Evolutionary conservation across 495 filamentous ascomycete species (phyloP).

Genomic region (Rostrohypoxylon terebratum): DNA sequence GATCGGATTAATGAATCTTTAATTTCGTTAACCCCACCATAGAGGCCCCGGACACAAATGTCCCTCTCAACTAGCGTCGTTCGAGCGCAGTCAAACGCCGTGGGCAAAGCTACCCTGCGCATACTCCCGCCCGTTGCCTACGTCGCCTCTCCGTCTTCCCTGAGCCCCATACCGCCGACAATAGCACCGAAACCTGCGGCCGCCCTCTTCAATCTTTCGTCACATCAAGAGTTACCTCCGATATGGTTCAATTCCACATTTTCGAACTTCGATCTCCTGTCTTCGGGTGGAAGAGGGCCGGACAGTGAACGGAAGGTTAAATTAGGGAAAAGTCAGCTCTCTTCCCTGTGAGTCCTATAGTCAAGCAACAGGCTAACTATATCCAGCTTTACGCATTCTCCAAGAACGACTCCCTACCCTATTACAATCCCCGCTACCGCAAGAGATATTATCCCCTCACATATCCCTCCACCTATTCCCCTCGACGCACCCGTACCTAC

Average conservation of each 20-base stretch:
- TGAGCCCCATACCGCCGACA: constrained; percentile 23
- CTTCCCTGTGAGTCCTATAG: constrained; percentile 5
- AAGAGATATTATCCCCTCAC: constrained; percentile 85
- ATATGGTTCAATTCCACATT: constrained; percentile 54
- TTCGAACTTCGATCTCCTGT: constrained; percentile 37
- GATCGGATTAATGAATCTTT: constrained; percentile 44
- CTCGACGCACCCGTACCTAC: constrained; percentile 94
- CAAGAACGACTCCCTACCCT: constrained; percentile 89
- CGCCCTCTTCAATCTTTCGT: constrained; percentile 12
- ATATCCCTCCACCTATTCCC: constrained; percentile 97
- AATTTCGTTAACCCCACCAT: constrained; percentile 29
- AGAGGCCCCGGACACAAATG: constrained; percentile 44
- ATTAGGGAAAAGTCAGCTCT: constrained; percentile 83
- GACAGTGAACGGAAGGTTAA: constrained; percentile 83
- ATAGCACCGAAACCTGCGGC: constrained; percentile 8
- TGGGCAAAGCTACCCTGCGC: constrained; percentile 40
- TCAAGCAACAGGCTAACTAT: constrained; percentile 16
- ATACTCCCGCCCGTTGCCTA: constrained; percentile 29
- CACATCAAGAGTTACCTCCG: constrained; percentile 38
- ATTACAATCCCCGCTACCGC: constrained; percentile 83
- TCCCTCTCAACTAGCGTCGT: constrained; percentile 47
- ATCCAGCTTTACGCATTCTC: constrained; percentile 81
- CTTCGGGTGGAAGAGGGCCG: constrained; percentile 54
- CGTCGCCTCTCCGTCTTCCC: constrained; percentile 12
- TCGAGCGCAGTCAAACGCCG: constrained; percentile 48